These are phyloP conservation scores for Boletellus sp. DNA, from an alignment of 768 basidiomycete species.

Conservation along the genomic window DNA sequence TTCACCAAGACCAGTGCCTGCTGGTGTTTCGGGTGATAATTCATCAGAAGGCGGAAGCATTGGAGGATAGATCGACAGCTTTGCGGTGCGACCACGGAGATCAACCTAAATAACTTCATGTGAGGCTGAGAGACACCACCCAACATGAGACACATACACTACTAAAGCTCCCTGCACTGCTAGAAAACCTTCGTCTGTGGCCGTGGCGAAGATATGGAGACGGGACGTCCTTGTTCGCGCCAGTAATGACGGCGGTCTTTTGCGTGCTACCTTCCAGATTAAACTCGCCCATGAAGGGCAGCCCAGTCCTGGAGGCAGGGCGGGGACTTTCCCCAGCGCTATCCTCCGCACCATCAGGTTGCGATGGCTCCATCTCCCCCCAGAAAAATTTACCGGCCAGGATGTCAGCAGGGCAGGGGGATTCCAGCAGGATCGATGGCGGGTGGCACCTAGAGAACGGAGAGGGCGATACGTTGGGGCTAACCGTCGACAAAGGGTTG, in stretches of 20 bases:
- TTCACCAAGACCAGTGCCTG: conserved; percentile 43
- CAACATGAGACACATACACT: conserved; percentile 30
- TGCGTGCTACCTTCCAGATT: conserved; percentile 14
- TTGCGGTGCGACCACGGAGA: conserved; percentile 31
- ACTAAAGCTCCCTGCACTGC: conserved; percentile 33
- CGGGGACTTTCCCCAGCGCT: conserved; percentile 28
- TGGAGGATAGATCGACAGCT: conserved; percentile 33
- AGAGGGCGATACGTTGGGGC: conserved; percentile 48
- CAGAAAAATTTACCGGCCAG: conserved; percentile 58
- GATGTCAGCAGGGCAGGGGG: conserved; percentile 66
- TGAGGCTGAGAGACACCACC: conserved; percentile 8
- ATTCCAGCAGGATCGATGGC: conserved; percentile 29
- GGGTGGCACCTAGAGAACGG: conserved; percentile 33
- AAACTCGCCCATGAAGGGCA: conserved; percentile 41
- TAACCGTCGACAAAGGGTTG: conserved; percentile 74
- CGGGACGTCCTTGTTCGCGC: conserved; percentile 29
- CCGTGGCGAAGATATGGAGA: conserved; percentile 30
- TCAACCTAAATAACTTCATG: conserved; percentile 20
- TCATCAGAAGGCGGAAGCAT: conserved; percentile 37
- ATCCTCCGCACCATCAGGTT: conserved; percentile 34
- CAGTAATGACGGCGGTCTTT: conserved; percentile 27
- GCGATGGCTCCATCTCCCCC: conserved; percentile 41
- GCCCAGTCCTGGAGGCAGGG: conserved; percentile 13
- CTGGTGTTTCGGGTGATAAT: conserved; percentile 29
- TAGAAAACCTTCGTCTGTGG: conserved; percentile 23